Percentiles rank a stretch among this genome's conserved stretches.
These are phyloP conservation scores for Pascua sp. DNA, from an alignment of 1,284 basidiomycete genomes.

Conservation along the genomic window DNA sequence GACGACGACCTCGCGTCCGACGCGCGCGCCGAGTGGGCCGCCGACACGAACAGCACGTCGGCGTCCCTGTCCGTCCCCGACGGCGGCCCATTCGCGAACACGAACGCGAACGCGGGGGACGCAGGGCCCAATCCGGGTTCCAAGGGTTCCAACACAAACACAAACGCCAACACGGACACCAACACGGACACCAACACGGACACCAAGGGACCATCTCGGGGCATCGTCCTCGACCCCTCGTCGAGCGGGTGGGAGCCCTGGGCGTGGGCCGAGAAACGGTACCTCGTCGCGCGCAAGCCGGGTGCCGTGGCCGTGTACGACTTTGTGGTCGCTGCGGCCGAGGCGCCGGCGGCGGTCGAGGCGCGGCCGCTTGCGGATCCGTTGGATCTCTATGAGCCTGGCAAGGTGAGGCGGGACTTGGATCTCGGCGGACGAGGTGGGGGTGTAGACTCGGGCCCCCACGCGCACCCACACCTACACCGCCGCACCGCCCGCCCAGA, in stretches of 20 bases:
- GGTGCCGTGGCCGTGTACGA: constrained; percentile 34
- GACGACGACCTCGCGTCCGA: too few relatives aligned
- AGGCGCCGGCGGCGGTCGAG: constrained; percentile 4
- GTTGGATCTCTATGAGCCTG: constrained; percentile 12
- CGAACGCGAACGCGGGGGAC: too few relatives aligned
- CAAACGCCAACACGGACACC: background rate
- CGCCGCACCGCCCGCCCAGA: background rate
- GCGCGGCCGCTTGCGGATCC: constrained; percentile 5
- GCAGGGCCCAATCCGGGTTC: too few relatives aligned
- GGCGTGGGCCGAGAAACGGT: constrained; percentile 42
- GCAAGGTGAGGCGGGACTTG: background rate
- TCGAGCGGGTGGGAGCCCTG: constrained; percentile 17
- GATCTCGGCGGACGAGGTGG: background rate
- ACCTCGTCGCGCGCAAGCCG: constrained; percentile 32
- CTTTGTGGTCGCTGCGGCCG: constrained; percentile 24
- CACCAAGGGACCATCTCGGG: background rate
- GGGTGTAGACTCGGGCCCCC: too few relatives aligned
- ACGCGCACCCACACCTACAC: background rate
- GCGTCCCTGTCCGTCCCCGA: too few relatives aligned
- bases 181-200: background rate
- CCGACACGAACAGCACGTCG: too few relatives aligned
- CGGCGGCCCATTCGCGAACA: too few relatives aligned
- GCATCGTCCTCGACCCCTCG: constrained; percentile 1
- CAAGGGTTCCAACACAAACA: too few relatives aligned
- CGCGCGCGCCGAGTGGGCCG: too few relatives aligned